phyloP scores from a whole-genome alignment of 768 basidiomycete genomes.

The Lepiota subincarnata region DNA sequence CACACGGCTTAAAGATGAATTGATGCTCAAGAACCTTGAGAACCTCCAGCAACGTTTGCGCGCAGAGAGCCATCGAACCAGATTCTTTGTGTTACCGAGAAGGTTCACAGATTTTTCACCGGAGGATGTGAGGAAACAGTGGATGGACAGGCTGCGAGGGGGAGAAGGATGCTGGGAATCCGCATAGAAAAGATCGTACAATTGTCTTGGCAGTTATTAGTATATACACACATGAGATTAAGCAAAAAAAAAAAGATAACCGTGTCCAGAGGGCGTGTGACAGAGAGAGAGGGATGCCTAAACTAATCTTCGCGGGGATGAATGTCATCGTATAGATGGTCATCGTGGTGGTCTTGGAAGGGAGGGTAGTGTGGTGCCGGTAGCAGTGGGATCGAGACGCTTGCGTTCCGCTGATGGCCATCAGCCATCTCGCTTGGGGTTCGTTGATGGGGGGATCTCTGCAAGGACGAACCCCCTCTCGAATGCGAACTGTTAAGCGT shows the following conservation, averaged over 20 bases:
- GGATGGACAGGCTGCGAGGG: constrained; percentile 6
- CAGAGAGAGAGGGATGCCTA: background rate
- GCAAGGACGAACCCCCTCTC: background rate
- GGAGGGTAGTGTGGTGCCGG: background rate
- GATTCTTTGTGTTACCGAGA: background rate
- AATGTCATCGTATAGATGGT: background rate
- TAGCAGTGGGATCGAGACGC: constrained; percentile 4
- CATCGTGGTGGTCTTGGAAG: background rate
- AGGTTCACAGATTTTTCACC: background rate
- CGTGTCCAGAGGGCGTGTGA: background rate
- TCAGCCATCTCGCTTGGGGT: constrained; percentile 5
- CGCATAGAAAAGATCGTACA: background rate
- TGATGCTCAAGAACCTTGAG: constrained; percentile 26
- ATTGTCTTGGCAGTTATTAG: background rate
- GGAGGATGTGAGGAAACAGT: constrained; percentile 1
- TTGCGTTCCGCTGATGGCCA: constrained; percentile 1
- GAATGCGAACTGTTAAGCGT: background rate
- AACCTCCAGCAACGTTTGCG: constrained; percentile 1
- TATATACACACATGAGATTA: background rate
- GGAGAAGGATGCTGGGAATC: constrained; percentile 3
- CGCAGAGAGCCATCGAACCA: background rate
- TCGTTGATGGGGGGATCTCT: constrained; percentile 4
- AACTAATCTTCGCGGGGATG: background rate
- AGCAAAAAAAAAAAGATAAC: background rate
- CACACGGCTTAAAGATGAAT: constrained; percentile 21